Evolutionary conservation across 2,329 filamentous ascomycete genomes (phyloP).

Genomic region (Paecilomyces variotii): DNA sequence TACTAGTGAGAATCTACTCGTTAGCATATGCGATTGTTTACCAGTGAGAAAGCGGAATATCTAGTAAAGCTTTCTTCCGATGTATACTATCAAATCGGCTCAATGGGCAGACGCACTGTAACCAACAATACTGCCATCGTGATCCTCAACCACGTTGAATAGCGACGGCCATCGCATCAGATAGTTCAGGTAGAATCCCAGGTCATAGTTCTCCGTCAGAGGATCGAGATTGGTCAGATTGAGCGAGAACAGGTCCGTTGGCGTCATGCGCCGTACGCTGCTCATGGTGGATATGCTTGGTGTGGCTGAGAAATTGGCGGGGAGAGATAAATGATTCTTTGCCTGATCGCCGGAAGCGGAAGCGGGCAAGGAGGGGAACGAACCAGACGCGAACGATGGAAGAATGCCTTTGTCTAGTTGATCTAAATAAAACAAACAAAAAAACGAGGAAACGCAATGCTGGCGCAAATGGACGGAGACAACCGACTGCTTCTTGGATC

Average conservation of each 20-base stretch:
- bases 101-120: conserved; percentile 60
- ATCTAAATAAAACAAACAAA: not conserved
- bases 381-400: not conserved
- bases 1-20: conserved; percentile 47
- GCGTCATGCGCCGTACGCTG: conserved; percentile 75
- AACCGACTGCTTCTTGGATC: not conserved
- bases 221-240: conserved; percentile 94
- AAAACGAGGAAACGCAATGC: not conserved
- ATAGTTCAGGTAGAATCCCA: conserved; percentile 93
- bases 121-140: conserved; percentile 79
- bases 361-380: not conserved
- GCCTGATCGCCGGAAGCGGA: not conserved
- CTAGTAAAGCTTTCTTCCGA: not conserved
- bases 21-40: not conserved
- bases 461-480: not conserved
- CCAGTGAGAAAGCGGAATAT: not conserved
- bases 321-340: conserved; percentile 1
- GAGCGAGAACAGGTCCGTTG: conserved; percentile 77
- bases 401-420: conserved; percentile 8
- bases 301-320: conserved; percentile 9
- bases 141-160: conserved; percentile 85
- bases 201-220: conserved; percentile 95
- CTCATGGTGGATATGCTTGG: conserved; percentile 52
- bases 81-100: not conserved
- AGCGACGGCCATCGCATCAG: conserved; percentile 91